These are phyloP conservation scores for Pharnaceum exiguum DNA, from an alignment of 148 eudicot species.

Conservation along the genomic window DNA sequence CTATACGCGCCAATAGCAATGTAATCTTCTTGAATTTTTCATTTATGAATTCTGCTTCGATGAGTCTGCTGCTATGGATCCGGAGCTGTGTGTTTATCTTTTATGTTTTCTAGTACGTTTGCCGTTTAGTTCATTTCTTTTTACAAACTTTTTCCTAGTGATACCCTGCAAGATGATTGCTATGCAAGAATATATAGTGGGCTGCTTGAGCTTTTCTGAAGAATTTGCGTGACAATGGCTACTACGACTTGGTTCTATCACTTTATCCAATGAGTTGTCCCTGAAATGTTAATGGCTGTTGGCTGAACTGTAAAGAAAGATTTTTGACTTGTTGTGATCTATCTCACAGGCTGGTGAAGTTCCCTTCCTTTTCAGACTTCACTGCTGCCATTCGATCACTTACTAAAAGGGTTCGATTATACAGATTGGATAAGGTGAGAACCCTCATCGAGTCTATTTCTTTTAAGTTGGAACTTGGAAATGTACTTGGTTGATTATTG, in stretches of 20 bases:
- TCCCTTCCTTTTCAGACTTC: conserved; percentile 38
- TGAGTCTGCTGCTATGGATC: background rate
- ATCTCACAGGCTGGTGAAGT: conserved; percentile 53
- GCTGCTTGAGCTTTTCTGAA: too few species aligned
- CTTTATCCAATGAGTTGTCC: too few species aligned
- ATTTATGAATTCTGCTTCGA: background rate
- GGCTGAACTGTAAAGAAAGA: too few species aligned
- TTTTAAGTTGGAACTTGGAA: background rate
- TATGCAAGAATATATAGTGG: too few species aligned
- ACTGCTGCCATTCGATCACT: conserved; percentile 33
- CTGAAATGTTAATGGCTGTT: too few species aligned
- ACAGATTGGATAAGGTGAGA: conserved; percentile 49
- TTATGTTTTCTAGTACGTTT: too few species aligned
- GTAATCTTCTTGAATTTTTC: conserved; percentile 25
- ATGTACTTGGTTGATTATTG: background rate
- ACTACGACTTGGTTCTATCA: too few species aligned
- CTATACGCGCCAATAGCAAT: conserved; percentile 30
- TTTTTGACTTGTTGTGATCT: background rate
- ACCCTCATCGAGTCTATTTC: background rate
- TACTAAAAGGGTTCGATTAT: conserved; percentile 40
- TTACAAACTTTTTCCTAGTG: too few species aligned
- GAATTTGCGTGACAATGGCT: too few species aligned
- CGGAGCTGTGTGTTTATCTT: background rate
- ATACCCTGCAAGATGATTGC: too few species aligned
- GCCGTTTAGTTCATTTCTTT: too few species aligned